These are phyloP conservation scores for Calonectria hongkongensis DNA, from an alignment of 2,329 filamentous ascomycete genomes.

Conservation along the genomic window DNA sequence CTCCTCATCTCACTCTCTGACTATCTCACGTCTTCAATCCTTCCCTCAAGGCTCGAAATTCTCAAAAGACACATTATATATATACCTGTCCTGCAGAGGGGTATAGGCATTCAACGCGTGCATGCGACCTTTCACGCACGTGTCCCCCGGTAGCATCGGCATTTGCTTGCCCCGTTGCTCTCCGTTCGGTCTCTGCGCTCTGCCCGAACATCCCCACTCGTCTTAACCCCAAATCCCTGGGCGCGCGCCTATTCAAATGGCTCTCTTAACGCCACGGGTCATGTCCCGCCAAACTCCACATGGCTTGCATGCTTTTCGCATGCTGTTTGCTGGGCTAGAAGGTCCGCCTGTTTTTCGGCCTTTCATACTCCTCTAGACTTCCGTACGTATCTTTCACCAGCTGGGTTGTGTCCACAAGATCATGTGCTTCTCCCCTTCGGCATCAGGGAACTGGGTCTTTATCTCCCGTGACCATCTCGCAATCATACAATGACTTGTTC, in stretches of 20 bases:
- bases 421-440: constrained; percentile 20
- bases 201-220: constrained; percentile 9
- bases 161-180: constrained; percentile 34
- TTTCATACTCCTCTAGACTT: constrained; percentile 20
- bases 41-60: constrained; percentile 16
- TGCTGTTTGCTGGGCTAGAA: constrained; percentile 2
- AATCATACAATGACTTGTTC: constrained; percentile 35
- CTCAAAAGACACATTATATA: constrained; percentile 20
- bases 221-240: constrained; percentile 28
- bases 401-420: constrained; percentile 11
- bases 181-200: constrained; percentile 12
- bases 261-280: constrained; percentile 27
- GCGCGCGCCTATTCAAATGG: constrained; percentile 35
- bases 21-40: constrained; percentile 12
- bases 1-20: not conserved
- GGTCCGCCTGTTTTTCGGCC: constrained; percentile 19
- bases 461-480: constrained; percentile 34
- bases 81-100: constrained; percentile 10
- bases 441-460: constrained; percentile 44
- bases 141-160: constrained; percentile 27
- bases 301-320: constrained; percentile 21
- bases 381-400: constrained; percentile 18
- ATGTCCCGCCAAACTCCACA: constrained; percentile 32
- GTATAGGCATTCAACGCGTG: not conserved
- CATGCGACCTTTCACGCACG: constrained; percentile 26